These are phyloP conservation scores for Aquanectria penicillioides DNA, from an alignment of 2,329 filamentous ascomycete genomes.

Conservation along the genomic window DNA sequence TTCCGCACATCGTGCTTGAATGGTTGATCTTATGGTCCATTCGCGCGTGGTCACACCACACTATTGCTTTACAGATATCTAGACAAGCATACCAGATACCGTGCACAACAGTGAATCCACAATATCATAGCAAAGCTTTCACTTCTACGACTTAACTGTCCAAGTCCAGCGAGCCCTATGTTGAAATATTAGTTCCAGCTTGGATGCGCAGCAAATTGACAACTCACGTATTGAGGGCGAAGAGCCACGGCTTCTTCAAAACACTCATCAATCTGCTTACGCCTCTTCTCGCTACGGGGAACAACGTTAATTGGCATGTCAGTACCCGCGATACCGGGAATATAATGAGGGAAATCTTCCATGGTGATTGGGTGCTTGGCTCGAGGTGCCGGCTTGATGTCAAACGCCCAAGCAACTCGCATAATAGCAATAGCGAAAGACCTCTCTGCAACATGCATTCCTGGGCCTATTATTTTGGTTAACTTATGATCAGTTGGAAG, in stretches of 20 bases:
- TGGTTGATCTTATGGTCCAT: too few relatives aligned
- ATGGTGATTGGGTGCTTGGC: not conserved
- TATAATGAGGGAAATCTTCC: constrained; percentile 7
- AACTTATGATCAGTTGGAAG: not conserved
- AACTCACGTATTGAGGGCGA: constrained; percentile 1
- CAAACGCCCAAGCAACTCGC: constrained; percentile 9
- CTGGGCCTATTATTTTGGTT: constrained; percentile 2
- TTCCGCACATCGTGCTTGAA: too few relatives aligned
- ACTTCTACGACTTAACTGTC: too few relatives aligned
- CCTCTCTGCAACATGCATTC: constrained; percentile 12
- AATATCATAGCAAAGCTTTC: too few relatives aligned
- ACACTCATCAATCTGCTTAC: not conserved
- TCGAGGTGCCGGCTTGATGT: not conserved
- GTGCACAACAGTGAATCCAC: too few relatives aligned
- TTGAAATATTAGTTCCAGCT: too few relatives aligned
- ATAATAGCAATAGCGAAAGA: constrained; percentile 16
- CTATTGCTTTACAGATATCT: too few relatives aligned
- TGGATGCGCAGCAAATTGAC: too few relatives aligned
- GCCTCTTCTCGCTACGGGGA: not conserved
- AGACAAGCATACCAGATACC: too few relatives aligned
- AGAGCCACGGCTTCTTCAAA: constrained; percentile 48
- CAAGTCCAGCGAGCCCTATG: too few relatives aligned
- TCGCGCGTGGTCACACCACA: too few relatives aligned
- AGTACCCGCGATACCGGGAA: not conserved
- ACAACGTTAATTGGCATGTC: constrained; percentile 15